Conservation (phyloP, 306 rosid species). For the Lithocarpus polystachyus region DNA sequence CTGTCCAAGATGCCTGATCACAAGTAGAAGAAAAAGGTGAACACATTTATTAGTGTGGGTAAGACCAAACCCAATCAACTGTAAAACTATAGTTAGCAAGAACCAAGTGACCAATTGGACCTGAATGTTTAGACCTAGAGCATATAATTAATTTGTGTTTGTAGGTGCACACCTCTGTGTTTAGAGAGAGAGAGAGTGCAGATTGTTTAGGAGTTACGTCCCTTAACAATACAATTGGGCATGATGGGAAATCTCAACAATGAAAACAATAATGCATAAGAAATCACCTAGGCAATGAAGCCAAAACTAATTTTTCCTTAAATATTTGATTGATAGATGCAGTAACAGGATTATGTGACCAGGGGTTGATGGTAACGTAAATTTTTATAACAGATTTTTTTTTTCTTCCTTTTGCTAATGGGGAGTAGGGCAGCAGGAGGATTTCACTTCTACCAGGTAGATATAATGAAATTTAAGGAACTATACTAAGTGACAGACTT, state of each 20-base stretch:
- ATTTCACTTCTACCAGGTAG: too few relatives aligned
- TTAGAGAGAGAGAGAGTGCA: not conserved
- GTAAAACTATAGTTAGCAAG: slow-evolving; percentile 1
- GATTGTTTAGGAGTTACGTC: not conserved
- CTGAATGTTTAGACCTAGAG: not conserved
- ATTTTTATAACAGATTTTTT: not conserved
- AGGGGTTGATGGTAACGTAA: not conserved
- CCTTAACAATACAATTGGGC: not conserved
- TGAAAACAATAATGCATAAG: not conserved
- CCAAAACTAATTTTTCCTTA: not conserved
- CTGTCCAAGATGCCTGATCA: slow-evolving; percentile 89
- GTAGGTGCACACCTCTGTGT: not conserved
- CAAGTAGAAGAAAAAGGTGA: not conserved
- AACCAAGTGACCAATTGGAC: not conserved
- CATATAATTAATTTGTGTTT: not conserved
- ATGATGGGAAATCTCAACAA: not conserved
- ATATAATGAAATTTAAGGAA: too few relatives aligned
- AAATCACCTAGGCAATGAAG: not conserved
- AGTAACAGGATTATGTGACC: not conserved
- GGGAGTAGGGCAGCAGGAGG: too few relatives aligned
- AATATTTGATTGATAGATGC: not conserved
- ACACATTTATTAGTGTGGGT: not conserved
- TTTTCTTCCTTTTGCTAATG: not conserved
- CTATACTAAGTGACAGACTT: too few relatives aligned
- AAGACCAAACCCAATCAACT: not conserved